Conservation (phyloP, 2,329 filamentous ascomycete genomes). For the Cladorrhinum sp. region DNA sequence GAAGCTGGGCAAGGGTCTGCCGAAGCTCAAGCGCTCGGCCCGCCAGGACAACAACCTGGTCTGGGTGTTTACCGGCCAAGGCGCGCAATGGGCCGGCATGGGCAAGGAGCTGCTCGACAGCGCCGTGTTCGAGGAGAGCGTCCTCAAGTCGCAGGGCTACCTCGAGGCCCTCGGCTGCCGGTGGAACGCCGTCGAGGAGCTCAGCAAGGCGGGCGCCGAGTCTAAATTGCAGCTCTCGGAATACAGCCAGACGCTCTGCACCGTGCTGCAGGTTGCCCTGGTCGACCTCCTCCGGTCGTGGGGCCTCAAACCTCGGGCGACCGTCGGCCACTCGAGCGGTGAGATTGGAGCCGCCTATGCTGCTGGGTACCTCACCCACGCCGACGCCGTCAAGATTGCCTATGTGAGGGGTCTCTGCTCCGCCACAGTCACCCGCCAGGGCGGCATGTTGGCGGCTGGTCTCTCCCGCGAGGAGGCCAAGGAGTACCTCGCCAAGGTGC, state of each 20-base stretch:
- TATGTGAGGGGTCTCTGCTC: slow-evolving; percentile 40
- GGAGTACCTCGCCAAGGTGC: slow-evolving; percentile 31
- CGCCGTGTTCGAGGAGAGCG: slow-evolving; percentile 20
- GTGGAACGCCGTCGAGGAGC: slow-evolving; percentile 15
- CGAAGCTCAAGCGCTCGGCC: slow-evolving; percentile 1
- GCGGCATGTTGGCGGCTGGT: slow-evolving; percentile 24
- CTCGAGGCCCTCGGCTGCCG: slow-evolving; percentile 8
- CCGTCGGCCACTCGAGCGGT: slow-evolving; percentile 43
- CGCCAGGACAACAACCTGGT: slow-evolving; percentile 5
- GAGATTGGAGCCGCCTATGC: slow-evolving; percentile 47
- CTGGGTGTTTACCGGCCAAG: slow-evolving; percentile 33
- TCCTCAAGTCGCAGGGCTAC: slow-evolving; percentile 6
- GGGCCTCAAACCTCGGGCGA: slow-evolving; percentile 33
- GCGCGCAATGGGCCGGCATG: slow-evolving; percentile 33
- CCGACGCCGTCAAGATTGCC: slow-evolving; percentile 38
- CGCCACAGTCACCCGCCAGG: slow-evolving; percentile 22
- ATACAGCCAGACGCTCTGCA: slow-evolving; percentile 35
- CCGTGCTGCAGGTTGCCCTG: slow-evolving; percentile 40
- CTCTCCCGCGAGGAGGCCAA: slow-evolving; percentile 18
- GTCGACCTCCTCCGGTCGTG: slow-evolving; percentile 36
- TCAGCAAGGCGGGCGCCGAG: slow-evolving; percentile 10
- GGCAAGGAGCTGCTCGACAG: slow-evolving; percentile 29
- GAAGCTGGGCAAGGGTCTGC: slow-evolving; percentile 2
- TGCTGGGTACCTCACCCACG: slow-evolving; percentile 33
- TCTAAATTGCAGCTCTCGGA: slow-evolving; percentile 23